Evolutionary conservation across 306 rosid genomes (phyloP), one percentile per base, ranked within the genome.

Genomic region (Medicago ruthenica): DNA sequence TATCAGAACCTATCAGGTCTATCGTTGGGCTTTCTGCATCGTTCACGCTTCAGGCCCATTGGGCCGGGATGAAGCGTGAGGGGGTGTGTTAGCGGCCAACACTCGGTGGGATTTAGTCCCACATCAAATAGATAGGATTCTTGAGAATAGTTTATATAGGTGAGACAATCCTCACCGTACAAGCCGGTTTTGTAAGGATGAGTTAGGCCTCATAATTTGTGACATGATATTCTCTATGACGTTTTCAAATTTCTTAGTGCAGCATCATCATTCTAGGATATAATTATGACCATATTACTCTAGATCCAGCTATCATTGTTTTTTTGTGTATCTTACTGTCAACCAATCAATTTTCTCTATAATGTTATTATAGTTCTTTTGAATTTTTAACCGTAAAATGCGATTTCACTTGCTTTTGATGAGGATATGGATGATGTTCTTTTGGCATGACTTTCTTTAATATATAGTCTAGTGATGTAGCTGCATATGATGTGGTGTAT

Each of bases 401-500:
- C 27, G 12, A 37, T 82, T 67, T 57, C 34, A 3, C 20, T 36
- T 60, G 37, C 14, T 47, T 76, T 72, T 45, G 39, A 20, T 36
- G 57, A 71, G 68, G 45, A 72, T 47, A 17, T 61, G 41, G 68
- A 47, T 73, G 82, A 53, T 40, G 67, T 73, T 22, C 74, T 66
- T 77, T 15, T 44, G 22, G 39, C 22, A 6, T 50, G 60, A 67
- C 57, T 63, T 55, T n/a, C 27, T 76, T 73, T 58, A 45, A 64
- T 40, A 63, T 45, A 13, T 69, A 71, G 14, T 37, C 41, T 70
- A 6, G 20, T 71, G 67, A 27, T 55, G 41, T 58, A 57, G 69
- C 22, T 66, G 73, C 51, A 21, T 70, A 27, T 65, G 60, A 61
- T 80, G 12, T 79, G 53, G 68, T 76, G 48, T 75, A 47, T 58